Evolutionary conservation across 768 basidiomycete genomes (phyloP), one percentile per base, ranked within the genome.

Genomic region (Flagelloscypha sp.): DNA sequence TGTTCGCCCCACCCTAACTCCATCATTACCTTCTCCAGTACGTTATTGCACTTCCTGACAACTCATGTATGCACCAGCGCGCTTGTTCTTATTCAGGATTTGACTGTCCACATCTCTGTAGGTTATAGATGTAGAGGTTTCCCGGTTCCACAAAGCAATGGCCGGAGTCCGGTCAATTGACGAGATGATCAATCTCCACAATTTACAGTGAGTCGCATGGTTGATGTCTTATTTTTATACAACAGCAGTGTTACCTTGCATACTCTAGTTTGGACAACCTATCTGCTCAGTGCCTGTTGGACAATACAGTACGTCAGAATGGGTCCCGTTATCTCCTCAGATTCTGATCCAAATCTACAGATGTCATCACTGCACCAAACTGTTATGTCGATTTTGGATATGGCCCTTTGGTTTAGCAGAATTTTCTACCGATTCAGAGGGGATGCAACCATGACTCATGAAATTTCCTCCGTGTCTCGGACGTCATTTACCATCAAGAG

Each of bases 121-220:
- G 84, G 83, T 87, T 33, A 64, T 88, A 29, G 76, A 85, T 43
- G 59, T 68, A 4, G 73, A 80, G 57, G 60, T 80, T 2, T 48
- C 63, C 27, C 60, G 62, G 35, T 85, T 88, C 43, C 79, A 79
- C 38, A 57, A 71, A 6, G 62, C 52, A 2, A 63, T 88, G 33
- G 55, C 55, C 15, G 48, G 59, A 15, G 75, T 73, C 1, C 64
- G 60, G 35, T 84, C 84, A 3, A 62, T 90, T 10, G 87, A 88
- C 46, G 79, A 85, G 37, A 80, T 86, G 65, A 79, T 88, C 30
- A 56, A 56, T 21, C 41, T 79, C 9, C 86, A 89, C 47, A 65
- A 76, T 21, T 66, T 74, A 18, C 77, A 86, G 85, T 87, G 44
- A 45, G 84, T 60, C 16, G 17, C n/a, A n/a, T n/a, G 17, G 15